phyloP scores from a whole-genome alignment of 1,284 basidiomycete genomes.

The Malassezia vespertilionis region DNA sequence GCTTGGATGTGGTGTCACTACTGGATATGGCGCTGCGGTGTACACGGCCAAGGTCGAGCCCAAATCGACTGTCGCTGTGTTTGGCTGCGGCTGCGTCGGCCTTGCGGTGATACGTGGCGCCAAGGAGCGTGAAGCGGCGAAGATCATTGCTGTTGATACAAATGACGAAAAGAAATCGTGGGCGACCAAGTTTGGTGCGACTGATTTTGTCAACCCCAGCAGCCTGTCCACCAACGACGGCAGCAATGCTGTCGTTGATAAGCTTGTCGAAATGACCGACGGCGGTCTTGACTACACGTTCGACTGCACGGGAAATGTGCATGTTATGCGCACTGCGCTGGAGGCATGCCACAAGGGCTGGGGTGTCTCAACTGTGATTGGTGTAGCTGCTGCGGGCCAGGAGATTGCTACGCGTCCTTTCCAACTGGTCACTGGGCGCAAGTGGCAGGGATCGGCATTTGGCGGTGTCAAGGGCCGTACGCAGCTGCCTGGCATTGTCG shows the following conservation, averaged over 20 bases:
- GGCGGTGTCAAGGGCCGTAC: conserved; percentile 96
- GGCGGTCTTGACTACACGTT: conserved; percentile 93
- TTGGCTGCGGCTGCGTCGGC: conserved; percentile 90
- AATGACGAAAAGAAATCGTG: conserved; percentile 69
- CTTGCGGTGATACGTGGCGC: conserved; percentile 69
- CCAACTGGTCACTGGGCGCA: conserved; percentile 78
- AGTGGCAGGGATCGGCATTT: conserved; percentile 90
- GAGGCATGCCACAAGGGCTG: conserved; percentile 83
- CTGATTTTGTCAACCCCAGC: conserved; percentile 81
- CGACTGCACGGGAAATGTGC: conserved; percentile 86
- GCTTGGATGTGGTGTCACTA: conserved; percentile 87
- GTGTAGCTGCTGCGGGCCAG: conserved; percentile 66
- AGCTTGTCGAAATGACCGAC: conserved; percentile 84
- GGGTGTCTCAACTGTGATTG: conserved; percentile 86
- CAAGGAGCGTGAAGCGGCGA: conserved; percentile 63
- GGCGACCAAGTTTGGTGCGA: conserved; percentile 92
- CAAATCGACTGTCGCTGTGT: conserved; percentile 77
- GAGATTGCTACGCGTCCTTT: conserved; percentile 88
- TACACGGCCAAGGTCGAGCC: conserved; percentile 52
- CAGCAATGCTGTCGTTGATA: conserved; percentile 61
- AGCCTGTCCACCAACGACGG: conserved; percentile 53
- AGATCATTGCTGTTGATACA: conserved; percentile 84
- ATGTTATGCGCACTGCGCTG: conserved; percentile 88
- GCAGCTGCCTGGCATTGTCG: conserved; percentile 52
- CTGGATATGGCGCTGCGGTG: conserved; percentile 79